Percentiles rank a stretch among this genome's conserved stretches.
Conservation (phyloP, 179 eudicot genomes). For the Heliamphora pulchella region DNA sequence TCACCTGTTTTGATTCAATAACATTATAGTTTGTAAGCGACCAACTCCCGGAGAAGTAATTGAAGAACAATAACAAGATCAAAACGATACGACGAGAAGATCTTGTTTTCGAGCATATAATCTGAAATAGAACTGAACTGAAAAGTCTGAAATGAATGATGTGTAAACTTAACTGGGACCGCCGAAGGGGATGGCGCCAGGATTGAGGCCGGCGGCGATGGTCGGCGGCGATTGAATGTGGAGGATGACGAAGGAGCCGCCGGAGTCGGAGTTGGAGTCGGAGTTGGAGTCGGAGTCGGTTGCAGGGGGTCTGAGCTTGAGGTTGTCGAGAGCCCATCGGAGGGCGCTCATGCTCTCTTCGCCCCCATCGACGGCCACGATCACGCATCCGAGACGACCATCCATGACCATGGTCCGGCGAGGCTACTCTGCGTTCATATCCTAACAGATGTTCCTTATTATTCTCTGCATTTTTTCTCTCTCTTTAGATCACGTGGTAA, state of each 20-base stretch:
- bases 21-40: neutral
- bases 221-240: slow-evolving; percentile 79
- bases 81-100: neutral
- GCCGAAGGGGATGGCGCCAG: slow-evolving; percentile 77
- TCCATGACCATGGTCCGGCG: too few relatives aligned
- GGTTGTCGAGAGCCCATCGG: slow-evolving; percentile 62
- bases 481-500: too few relatives aligned
- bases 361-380: slow-evolving; percentile 80
- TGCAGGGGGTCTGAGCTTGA: slow-evolving; percentile 37
- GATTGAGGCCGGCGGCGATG: slow-evolving; percentile 60
- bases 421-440: too few relatives aligned
- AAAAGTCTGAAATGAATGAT: neutral
- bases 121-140: neutral
- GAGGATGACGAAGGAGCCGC: slow-evolving; percentile 47
- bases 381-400: slow-evolving; percentile 31
- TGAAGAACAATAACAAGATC: neutral
- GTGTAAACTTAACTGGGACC: slow-evolving; percentile 62
- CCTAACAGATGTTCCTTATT: too few relatives aligned
- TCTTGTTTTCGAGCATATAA: neutral
- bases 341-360: slow-evolving; percentile 81
- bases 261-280: too few relatives aligned
- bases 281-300: slow-evolving; percentile 22
- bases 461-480: too few relatives aligned
- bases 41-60: slow-evolving; percentile 9
- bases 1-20: slow-evolving; percentile 25